A percentile compares a stretch with the other conserved stretches of the same genome.
Conservation (phyloP, 768 basidiomycete species). For the Leccinum incarnatum region DNA sequence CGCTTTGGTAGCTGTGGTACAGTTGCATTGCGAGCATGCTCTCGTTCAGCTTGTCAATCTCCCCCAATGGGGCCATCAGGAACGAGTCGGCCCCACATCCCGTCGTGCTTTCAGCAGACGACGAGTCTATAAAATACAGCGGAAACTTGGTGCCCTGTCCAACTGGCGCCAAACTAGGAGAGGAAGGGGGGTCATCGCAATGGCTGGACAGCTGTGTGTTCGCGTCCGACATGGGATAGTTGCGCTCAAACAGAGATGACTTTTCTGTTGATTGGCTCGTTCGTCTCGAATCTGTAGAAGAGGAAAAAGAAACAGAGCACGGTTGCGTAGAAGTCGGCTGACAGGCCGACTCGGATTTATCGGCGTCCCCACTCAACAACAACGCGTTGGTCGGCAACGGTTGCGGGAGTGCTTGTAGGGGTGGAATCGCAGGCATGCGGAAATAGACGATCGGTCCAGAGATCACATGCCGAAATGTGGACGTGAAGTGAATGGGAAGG, state of each 20-base stretch:
- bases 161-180: conserved; percentile 14
- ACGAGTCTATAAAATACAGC: conserved; percentile 47
- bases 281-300: conserved; percentile 42
- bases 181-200: conserved; percentile 18
- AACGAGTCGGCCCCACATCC: conserved; percentile 30
- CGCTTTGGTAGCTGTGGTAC: conserved; percentile 57
- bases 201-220: conserved; percentile 22
- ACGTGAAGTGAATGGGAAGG: conserved; percentile 66
- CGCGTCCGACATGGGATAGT: conserved; percentile 26
- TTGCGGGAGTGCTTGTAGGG: conserved; percentile 47
- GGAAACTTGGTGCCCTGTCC: conserved; percentile 19
- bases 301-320: conserved; percentile 53
- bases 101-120: conserved; percentile 42
- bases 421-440: conserved; percentile 68
- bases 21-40: conserved; percentile 71
- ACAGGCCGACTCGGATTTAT: conserved; percentile 23
- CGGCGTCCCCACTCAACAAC: conserved; percentile 23
- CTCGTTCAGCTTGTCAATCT: conserved; percentile 48
- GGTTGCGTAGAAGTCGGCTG: conserved; percentile 33
- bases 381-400: conserved; percentile 26
- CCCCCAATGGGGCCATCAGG: conserved; percentile 40
- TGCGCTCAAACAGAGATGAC: conserved; percentile 31
- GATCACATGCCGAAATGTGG: conserved; percentile 65
- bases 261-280: conserved; percentile 34
- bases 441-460: conserved; percentile 60